Evolutionary conservation across 805 yeast genomes (phyloP).

Genomic region (Pichia nanzhaoensis): DNA sequence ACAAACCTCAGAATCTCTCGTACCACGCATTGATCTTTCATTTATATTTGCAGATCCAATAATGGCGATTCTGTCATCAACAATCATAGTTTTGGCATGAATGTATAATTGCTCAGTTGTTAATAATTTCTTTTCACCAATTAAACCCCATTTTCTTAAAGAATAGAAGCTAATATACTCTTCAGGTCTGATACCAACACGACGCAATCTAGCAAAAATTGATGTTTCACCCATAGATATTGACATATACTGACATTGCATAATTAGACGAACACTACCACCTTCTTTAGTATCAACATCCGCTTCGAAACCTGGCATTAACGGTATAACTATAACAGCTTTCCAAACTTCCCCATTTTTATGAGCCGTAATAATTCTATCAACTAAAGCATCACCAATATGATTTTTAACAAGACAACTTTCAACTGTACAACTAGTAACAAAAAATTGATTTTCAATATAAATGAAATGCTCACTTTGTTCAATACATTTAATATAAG

Average conservation of each 20-base stretch:
- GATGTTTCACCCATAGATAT: conserved; percentile 87
- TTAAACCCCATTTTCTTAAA: conserved; percentile 89
- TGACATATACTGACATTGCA: conserved; percentile 93
- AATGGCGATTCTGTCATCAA: conserved; percentile 87
- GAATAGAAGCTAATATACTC: conserved; percentile 90
- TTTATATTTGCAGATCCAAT: conserved; percentile 97
- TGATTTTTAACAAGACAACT: conserved; percentile 80
- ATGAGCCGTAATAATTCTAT: conserved; percentile 85
- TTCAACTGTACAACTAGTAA: conserved; percentile 81
- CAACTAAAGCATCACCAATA: conserved; percentile 97
- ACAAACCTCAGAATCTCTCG: conserved; percentile 91
- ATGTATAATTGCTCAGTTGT: conserved; percentile 90
- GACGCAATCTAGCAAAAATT: conserved; percentile 73
- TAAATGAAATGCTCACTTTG: conserved; percentile 89
- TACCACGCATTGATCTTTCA: conserved; percentile 93
- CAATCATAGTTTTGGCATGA: conserved; percentile 88
- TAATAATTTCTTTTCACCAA: conserved; percentile 66
- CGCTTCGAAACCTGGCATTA: conserved; percentile 96
- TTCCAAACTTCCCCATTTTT: conserved; percentile 74
- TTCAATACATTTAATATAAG: conserved; percentile 85
- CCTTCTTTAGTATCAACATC: conserved; percentile 92
- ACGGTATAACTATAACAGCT: conserved; percentile 85
- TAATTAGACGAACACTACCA: conserved; percentile 87
- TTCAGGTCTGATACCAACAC: conserved; percentile 79
- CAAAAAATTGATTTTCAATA: conserved; percentile 92